Conservation (phyloP, 2,329 filamentous ascomycete species). For the Cytospora leucostoma region DNA sequence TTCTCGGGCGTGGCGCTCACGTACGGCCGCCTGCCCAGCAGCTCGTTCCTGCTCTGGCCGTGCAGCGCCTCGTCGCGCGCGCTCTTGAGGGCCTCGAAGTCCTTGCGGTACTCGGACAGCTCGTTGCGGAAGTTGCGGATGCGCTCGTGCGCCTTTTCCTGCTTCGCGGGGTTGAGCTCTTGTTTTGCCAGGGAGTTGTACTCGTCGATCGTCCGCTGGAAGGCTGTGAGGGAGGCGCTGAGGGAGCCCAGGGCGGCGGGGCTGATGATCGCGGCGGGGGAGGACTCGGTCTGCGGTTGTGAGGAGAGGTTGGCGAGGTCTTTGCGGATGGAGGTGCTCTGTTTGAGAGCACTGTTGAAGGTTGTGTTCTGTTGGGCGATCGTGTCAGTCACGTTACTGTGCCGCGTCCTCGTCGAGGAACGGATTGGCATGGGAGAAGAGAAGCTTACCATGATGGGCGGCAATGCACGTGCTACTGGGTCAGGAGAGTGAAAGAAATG, state of each 20-base stretch:
- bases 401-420: too few species aligned
- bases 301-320: conserved; percentile 70
- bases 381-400: conserved; percentile 1
- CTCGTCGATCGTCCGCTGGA: conserved; percentile 89
- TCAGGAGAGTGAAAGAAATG: neutral
- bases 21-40: conserved; percentile 83
- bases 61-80: conserved; percentile 74
- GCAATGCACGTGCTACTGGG: neutral
- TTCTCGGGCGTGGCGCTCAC: conserved; percentile 83
- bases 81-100: conserved; percentile 76
- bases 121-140: conserved; percentile 84
- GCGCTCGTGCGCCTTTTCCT: conserved; percentile 85
- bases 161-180: conserved; percentile 87
- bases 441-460: neutral
- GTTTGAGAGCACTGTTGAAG: conserved; percentile 85
- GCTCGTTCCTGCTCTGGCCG: conserved; percentile 69
- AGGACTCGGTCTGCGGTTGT: conserved; percentile 47
- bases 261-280: conserved; percentile 47
- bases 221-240: conserved; percentile 68
- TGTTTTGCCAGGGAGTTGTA: conserved; percentile 84
- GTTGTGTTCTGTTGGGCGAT: conserved; percentile 64
- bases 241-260: conserved; percentile 62
- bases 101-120: conserved; percentile 74
- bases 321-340: conserved; percentile 77
- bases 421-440: too few species aligned